Evolutionary conservation across 805 yeast genomes (phyloP).

Genomic region (Lipomyces lipofer): DNA sequence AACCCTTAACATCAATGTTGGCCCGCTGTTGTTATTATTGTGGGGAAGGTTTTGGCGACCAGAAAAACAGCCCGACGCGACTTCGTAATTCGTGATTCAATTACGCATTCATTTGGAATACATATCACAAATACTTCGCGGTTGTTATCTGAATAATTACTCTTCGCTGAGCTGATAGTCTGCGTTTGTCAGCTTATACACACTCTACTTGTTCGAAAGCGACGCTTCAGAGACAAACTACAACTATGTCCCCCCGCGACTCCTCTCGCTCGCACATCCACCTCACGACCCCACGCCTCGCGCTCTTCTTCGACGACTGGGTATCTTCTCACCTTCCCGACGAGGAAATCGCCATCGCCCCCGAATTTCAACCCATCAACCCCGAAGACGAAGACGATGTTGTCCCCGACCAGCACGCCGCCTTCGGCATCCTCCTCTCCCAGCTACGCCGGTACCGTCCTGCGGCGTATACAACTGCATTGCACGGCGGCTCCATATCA

Average conservation of each 20-base stretch:
- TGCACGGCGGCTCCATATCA: constrained; percentile 27
- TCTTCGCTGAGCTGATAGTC: too few relatives aligned
- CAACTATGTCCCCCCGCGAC: constrained; percentile 25
- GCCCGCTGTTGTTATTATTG: too few relatives aligned
- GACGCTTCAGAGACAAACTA: too few relatives aligned
- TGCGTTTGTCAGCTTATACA: too few relatives aligned
- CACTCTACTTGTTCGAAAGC: too few relatives aligned
- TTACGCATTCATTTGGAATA: too few relatives aligned
- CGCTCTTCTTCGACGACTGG: constrained; percentile 30
- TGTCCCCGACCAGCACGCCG: constrained; percentile 34
- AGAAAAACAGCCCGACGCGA: too few relatives aligned
- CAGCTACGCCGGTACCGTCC: constrained; percentile 29
- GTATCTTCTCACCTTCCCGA: constrained; percentile 21
- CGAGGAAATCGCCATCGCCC: constrained; percentile 30
- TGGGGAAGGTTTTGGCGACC: too few relatives aligned
- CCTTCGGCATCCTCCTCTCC: constrained; percentile 30
- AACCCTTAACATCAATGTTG: too few relatives aligned
- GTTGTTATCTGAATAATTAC: too few relatives aligned
- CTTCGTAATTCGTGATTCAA: too few relatives aligned
- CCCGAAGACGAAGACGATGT: constrained; percentile 35
- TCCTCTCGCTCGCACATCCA: constrained; percentile 32
- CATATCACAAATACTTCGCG: too few relatives aligned
- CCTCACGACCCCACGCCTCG: constrained; percentile 25
- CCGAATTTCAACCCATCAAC: constrained; percentile 31
- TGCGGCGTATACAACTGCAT: constrained; percentile 25